Evolutionary conservation across 2,329 filamentous ascomycete genomes (phyloP).

Genomic region (Aspergillus hiratsukae): DNA sequence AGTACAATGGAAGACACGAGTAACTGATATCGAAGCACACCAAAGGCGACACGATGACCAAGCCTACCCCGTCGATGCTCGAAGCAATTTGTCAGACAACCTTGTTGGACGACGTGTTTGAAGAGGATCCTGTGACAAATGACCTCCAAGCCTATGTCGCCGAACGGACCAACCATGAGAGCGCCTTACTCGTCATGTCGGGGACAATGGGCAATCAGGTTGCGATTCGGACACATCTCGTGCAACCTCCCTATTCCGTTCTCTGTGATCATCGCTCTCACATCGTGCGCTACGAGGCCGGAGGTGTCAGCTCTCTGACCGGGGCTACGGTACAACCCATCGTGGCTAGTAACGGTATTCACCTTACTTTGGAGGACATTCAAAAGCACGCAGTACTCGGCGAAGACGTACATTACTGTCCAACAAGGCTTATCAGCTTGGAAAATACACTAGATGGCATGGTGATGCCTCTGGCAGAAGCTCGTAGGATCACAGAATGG

Average conservation of each 20-base stretch:
- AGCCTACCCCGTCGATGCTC: conserved; percentile 76
- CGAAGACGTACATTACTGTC: conserved; percentile 70
- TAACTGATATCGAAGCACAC: background rate
- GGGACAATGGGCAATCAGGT: conserved; percentile 96
- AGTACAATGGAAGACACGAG: conserved; percentile 1
- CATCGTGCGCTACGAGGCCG: conserved; percentile 63
- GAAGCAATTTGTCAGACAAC: conserved; percentile 69
- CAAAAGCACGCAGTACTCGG: conserved; percentile 58
- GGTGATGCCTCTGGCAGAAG: conserved; percentile 71
- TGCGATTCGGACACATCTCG: conserved; percentile 70
- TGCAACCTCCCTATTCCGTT: conserved; percentile 73
- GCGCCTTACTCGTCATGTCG: conserved; percentile 74
- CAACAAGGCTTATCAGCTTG: conserved; percentile 74
- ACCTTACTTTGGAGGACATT: conserved; percentile 75
- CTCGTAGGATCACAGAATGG: conserved; percentile 65
- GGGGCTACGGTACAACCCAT: conserved; percentile 67
- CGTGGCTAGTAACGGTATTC: conserved; percentile 63
- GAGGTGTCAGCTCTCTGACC: conserved; percentile 64
- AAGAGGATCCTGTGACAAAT: conserved; percentile 73
- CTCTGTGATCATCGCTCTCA: conserved; percentile 76
- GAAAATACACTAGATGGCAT: conserved; percentile 83
- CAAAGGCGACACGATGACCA: conserved; percentile 65
- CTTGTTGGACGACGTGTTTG: conserved; percentile 78
- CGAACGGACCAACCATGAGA: conserved; percentile 67
- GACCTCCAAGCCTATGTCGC: conserved; percentile 72